Evolutionary conservation across 2,329 filamentous ascomycete genomes (phyloP), one percentile per base, ranked within the genome.

Genomic region (Beauveria medogensis): DNA sequence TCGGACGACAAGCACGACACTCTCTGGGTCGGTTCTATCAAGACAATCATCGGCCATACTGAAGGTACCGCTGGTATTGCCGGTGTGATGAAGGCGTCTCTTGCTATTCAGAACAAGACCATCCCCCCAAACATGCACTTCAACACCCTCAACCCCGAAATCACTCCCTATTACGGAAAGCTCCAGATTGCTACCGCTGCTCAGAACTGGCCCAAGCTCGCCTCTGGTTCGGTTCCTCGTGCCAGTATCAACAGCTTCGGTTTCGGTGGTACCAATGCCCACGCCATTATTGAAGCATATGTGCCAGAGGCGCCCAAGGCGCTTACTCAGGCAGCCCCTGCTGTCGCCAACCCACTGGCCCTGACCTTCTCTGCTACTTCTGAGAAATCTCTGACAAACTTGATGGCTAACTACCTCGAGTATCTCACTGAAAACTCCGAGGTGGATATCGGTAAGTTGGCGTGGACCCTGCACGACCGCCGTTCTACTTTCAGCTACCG

Each of bases 101-200:
- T 81, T 60, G 77, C 76, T 69, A 69, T 81, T 8, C 76, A 80
- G 65, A 70, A 75, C 55, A 74, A 74, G 6, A 76, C 76, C 59
- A 74, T 81, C 24, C 68, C 77, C 12, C 78, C 77, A 1, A 80
- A 80, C 64, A 69, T 76, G 48, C 75, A 78, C 64, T 80, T 80
- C 69, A 75, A 79, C 65, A 64, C 72, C 3, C 74, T 77, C 2
- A 81, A 80, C 59, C 73, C 73, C 30, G 75, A 74, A 68, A 80
- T 78, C 10, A 58, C 22, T 9, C 63, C 61, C 0, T 65, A 55
- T n/a, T 66, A 65, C 46, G 60, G 61, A 30, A 54, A 61, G 14
- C 55, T 68, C 2, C 54, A 66, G 26, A 59, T 68, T 24, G 63
- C 66, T 2, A 65, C 61, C 8, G 43, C 51, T 20, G 44, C 61